Conservation (phyloP, 805 yeast species). For the Saturnispora galanensis region DNA sequence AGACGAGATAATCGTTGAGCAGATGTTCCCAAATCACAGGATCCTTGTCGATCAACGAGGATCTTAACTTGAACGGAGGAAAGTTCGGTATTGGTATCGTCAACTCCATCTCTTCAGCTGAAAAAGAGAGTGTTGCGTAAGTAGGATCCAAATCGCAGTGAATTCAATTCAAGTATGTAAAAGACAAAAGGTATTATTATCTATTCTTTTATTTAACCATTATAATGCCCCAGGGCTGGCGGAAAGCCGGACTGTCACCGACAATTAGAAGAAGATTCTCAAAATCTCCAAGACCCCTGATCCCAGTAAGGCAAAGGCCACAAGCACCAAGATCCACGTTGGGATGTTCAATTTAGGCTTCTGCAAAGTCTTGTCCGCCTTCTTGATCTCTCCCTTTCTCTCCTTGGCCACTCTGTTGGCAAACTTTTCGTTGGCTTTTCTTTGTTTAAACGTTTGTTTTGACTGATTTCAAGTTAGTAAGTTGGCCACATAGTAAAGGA, state of each 20-base stretch:
- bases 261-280: constrained; percentile 38
- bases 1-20: constrained; percentile 49
- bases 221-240: too few relatives aligned
- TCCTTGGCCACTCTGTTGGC: constrained; percentile 56
- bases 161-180: too few relatives aligned
- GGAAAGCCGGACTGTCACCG: too few relatives aligned
- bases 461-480: constrained; percentile 31
- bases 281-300: constrained; percentile 72
- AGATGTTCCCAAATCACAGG: constrained; percentile 78
- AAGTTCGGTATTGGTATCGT: constrained; percentile 28
- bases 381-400: constrained; percentile 13
- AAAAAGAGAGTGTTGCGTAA: not conserved
- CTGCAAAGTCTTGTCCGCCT: constrained; percentile 5
- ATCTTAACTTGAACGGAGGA: constrained; percentile 67
- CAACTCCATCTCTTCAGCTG: constrained; percentile 1
- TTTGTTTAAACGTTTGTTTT: constrained; percentile 76
- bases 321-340: constrained; percentile 47
- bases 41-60: constrained; percentile 71
- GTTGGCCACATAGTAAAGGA: too few relatives aligned
- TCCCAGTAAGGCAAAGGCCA: constrained; percentile 62
- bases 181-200: too few relatives aligned
- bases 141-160: not conserved
- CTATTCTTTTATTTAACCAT: too few relatives aligned
- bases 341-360: constrained; percentile 28
- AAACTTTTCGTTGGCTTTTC: constrained; percentile 77